These are phyloP conservation scores for Colletotrichum truncatum DNA, from an alignment of 2,329 filamentous ascomycete genomes.

Conservation along the genomic window DNA sequence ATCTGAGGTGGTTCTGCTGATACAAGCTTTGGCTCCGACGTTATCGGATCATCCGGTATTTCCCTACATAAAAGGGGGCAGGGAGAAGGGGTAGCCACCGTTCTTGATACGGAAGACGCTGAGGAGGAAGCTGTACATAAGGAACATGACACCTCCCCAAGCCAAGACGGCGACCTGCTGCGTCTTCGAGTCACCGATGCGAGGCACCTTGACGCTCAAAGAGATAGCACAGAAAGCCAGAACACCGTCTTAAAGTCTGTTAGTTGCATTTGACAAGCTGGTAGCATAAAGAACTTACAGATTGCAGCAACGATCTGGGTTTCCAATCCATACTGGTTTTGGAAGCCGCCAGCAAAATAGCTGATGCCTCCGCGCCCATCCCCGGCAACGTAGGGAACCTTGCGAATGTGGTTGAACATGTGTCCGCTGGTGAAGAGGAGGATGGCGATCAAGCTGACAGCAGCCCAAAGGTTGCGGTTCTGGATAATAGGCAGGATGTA, in stretches of 20 bases:
- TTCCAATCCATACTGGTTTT: slow-evolving; percentile 92
- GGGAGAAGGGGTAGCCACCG: slow-evolving; percentile 89
- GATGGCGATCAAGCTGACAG: slow-evolving; percentile 86
- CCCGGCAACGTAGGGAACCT: slow-evolving; percentile 89
- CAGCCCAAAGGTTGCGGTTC: slow-evolving; percentile 94
- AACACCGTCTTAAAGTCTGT: slow-evolving; percentile 63
- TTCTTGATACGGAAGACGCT: slow-evolving; percentile 97
- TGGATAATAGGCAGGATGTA: slow-evolving; percentile 84
- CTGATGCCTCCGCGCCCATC: slow-evolving; percentile 86
- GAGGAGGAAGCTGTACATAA: slow-evolving; percentile 92
- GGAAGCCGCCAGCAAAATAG: slow-evolving; percentile 93
- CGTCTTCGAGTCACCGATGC: slow-evolving; percentile 77
- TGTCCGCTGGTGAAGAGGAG: slow-evolving; percentile 95
- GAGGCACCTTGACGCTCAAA: slow-evolving; percentile 92
- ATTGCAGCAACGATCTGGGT: slow-evolving; percentile 94
- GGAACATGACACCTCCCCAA: slow-evolving; percentile 80
- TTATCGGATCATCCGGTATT: not conserved
- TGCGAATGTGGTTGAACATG: slow-evolving; percentile 99
- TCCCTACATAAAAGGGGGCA: slow-evolving; percentile 82
- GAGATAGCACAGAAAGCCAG: slow-evolving; percentile 91
- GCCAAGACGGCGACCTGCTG: slow-evolving; percentile 85
- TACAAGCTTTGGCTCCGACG: not conserved
- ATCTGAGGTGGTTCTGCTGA: not conserved
- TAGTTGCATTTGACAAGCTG: slow-evolving; percentile 46
- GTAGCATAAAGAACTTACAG: slow-evolving; percentile 70